A percentile compares a stretch with the other conserved stretches of the same genome.
These are phyloP conservation scores for Pseudogymnoascus sp. DNA, from an alignment of 2,329 filamentous ascomycete genomes.

Conservation along the genomic window DNA sequence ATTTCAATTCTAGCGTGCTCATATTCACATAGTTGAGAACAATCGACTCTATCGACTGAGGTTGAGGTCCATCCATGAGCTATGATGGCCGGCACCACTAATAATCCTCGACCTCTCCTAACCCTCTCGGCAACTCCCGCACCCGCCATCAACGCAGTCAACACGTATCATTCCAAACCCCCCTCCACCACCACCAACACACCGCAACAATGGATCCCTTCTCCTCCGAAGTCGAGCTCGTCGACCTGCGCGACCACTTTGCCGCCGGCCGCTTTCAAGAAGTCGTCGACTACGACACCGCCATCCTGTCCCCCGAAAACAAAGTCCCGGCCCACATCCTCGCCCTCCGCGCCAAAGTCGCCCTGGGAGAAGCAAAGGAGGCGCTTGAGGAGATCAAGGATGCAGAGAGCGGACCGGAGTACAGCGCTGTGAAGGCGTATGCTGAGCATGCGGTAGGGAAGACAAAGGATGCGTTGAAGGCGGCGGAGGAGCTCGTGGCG, in stretches of 20 bases:
- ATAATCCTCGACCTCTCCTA: slow-evolving; percentile 1
- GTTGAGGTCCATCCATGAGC: background rate
- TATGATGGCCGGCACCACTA: background rate
- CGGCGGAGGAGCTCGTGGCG: slow-evolving; percentile 60
- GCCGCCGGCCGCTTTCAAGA: slow-evolving; percentile 78
- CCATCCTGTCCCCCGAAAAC: slow-evolving; percentile 72
- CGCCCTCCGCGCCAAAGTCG: slow-evolving; percentile 73
- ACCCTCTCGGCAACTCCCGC: slow-evolving; percentile 4
- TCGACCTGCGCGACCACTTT: slow-evolving; percentile 65
- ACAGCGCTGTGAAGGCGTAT: slow-evolving; percentile 69
- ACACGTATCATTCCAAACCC: slow-evolving; percentile 1
- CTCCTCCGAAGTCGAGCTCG: slow-evolving; percentile 63
- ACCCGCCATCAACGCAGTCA: background rate
- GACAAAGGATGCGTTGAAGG: slow-evolving; percentile 52
- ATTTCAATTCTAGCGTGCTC: background rate
- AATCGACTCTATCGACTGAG: background rate
- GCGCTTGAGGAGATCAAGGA: slow-evolving; percentile 63
- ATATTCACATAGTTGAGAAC: background rate
- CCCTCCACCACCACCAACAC: background rate
- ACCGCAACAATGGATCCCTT: slow-evolving; percentile 56
- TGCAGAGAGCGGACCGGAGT: slow-evolving; percentile 60
- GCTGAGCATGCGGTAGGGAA: slow-evolving; percentile 60
- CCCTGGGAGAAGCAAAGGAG: slow-evolving; percentile 67
- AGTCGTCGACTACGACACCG: slow-evolving; percentile 79
- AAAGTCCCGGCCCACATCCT: slow-evolving; percentile 68